These are phyloP conservation scores for Juglanconis juglandina DNA, from an alignment of 2,329 filamentous ascomycete genomes.

Conservation along the genomic window DNA sequence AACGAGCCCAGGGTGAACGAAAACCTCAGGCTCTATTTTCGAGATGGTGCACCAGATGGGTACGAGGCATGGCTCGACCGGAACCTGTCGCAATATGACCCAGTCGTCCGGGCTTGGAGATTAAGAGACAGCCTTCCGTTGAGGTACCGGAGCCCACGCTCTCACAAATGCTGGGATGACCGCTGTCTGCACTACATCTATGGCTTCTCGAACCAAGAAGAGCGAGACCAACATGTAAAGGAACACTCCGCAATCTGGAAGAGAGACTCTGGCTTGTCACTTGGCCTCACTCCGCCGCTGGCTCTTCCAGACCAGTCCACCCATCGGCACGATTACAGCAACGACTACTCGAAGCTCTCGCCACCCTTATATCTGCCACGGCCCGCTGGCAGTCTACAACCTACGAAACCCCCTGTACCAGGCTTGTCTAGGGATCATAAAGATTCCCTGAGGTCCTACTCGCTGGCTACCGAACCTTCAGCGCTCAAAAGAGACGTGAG, in stretches of 20 bases:
- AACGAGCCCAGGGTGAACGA: constrained; percentile 37
- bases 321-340: constrained; percentile 26
- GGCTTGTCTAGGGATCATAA: constrained; percentile 36
- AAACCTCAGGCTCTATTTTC: constrained; percentile 33
- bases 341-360: constrained; percentile 32
- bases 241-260: constrained; percentile 42
- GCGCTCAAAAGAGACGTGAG: constrained; percentile 27
- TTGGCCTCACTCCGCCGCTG: constrained; percentile 35
- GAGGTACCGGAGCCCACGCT: constrained; percentile 34
- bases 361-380: constrained; percentile 41
- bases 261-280: constrained; percentile 43
- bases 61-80: constrained; percentile 52
- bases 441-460: constrained; percentile 38
- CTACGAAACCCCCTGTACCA: constrained; percentile 34
- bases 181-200: constrained; percentile 57
- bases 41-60: constrained; percentile 41
- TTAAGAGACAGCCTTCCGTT: constrained; percentile 35
- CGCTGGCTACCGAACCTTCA: constrained; percentile 38
- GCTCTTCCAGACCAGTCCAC: constrained; percentile 32
- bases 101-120: constrained; percentile 40
- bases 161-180: constrained; percentile 55
- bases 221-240: constrained; percentile 49
- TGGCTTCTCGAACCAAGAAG: constrained; percentile 48
- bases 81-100: constrained; percentile 48
- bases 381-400: constrained; percentile 25